phyloP scores from a whole-genome alignment of 2,329 filamentous ascomycete species.

The Venturia asperata region DNA sequence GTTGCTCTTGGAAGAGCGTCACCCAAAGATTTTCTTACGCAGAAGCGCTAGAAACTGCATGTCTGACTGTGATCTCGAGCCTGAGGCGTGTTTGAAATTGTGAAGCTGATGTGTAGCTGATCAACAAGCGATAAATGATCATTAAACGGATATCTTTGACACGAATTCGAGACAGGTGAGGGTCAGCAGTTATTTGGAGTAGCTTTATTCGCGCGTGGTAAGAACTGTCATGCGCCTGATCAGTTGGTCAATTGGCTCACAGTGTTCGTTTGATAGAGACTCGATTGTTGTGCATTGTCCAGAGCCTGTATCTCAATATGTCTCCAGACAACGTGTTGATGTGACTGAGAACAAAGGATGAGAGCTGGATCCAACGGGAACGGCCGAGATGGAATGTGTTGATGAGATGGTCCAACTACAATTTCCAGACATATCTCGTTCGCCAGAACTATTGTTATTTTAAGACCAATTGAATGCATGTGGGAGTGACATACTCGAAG shows the following conservation, averaged over 20 bases:
- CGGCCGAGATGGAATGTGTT: background rate
- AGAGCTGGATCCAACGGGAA: background rate
- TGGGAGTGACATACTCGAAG: slow-evolving; percentile 8
- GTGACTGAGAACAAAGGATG: background rate
- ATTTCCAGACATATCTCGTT: background rate
- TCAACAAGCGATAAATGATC: background rate
- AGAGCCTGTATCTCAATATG: background rate
- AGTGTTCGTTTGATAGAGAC: background rate
- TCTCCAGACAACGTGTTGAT: background rate
- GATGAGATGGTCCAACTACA: background rate
- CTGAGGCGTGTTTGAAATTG: background rate
- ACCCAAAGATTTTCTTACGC: background rate
- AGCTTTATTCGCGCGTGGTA: background rate
- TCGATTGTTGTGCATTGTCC: background rate
- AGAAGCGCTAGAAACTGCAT: background rate
- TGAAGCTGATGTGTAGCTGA: background rate
- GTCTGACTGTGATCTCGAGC: background rate
- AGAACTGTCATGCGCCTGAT: background rate
- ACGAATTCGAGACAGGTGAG: background rate
- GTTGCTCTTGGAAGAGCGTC: background rate
- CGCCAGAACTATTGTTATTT: slow-evolving; percentile 2
- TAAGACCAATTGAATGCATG: background rate
- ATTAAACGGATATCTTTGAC: background rate
- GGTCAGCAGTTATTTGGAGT: background rate
- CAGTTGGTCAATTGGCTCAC: background rate